Percentiles rank a stretch among this genome's conserved stretches.
Evolutionary conservation across 2,329 filamentous ascomycete species (phyloP).

Genomic region (Arthrobotrys megalospora): DNA sequence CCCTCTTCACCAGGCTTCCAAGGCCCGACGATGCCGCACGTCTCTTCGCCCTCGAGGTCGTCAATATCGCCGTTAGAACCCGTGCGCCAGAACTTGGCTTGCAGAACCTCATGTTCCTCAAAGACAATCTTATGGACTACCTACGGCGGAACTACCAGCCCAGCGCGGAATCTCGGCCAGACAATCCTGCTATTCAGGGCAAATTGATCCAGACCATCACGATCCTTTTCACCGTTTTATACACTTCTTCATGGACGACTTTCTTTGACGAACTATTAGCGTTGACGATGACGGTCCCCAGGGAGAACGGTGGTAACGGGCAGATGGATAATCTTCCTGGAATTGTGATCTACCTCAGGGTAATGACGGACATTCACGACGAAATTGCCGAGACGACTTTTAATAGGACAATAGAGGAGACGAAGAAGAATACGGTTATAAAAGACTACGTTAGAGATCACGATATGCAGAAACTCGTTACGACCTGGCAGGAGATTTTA

Average conservation of each 20-base stretch:
- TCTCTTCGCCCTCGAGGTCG: constrained; percentile 88
- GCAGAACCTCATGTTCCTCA: constrained; percentile 80
- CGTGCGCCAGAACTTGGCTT: constrained; percentile 49
- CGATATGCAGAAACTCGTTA: constrained; percentile 89
- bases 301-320: constrained; percentile 69
- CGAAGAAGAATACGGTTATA: constrained; percentile 87
- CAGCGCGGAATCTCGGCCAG: constrained; percentile 73
- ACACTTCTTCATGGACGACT: constrained; percentile 85
- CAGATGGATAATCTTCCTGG: constrained; percentile 79
- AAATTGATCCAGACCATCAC: constrained; percentile 97
- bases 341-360: constrained; percentile 87
- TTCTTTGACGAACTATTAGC: constrained; percentile 92
- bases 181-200: constrained; percentile 87
- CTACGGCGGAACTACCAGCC: constrained; percentile 74
- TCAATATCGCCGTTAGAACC: constrained; percentile 83
- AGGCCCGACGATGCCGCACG: constrained; percentile 86
- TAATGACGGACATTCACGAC: constrained; percentile 91
- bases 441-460: constrained; percentile 90
- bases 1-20: constrained; percentile 85
- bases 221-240: constrained; percentile 89
- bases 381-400: constrained; percentile 96
- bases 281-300: constrained; percentile 72
- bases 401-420: constrained; percentile 81
- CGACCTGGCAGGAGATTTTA: constrained; percentile 92
- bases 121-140: constrained; percentile 85